Evolutionary conservation across 148 eudicot species (phyloP).

Genomic region (Simmondsia chinensis): DNA sequence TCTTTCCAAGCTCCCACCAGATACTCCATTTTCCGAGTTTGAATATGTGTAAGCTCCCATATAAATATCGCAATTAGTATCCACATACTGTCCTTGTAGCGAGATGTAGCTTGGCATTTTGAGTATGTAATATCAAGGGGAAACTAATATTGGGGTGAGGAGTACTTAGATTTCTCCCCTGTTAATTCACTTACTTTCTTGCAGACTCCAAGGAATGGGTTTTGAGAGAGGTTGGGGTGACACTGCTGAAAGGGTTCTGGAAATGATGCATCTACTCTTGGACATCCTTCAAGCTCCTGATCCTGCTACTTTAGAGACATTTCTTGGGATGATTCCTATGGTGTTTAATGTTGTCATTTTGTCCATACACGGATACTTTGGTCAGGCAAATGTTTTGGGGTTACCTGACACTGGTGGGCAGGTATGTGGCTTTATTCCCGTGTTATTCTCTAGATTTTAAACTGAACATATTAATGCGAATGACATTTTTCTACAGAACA

Average conservation of each 20-base stretch:
- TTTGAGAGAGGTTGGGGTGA: slow-evolving; percentile 99
- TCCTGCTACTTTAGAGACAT: slow-evolving; percentile 71
- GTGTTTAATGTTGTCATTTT: slow-evolving; percentile 90
- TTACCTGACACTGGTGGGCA: slow-evolving; percentile 99
- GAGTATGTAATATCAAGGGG: too few relatives aligned
- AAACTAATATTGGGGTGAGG: too few relatives aligned
- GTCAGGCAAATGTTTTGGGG: slow-evolving; percentile 96
- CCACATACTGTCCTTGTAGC: too few relatives aligned
- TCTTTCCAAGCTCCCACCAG: slow-evolving; percentile 58
- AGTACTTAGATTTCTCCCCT: neutral
- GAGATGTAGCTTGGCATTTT: too few relatives aligned
- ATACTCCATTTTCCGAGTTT: slow-evolving; percentile 67
- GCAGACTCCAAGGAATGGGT: slow-evolving; percentile 86
- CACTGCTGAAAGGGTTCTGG: slow-evolving; percentile 55
- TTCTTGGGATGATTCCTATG: slow-evolving; percentile 94
- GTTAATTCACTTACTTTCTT: neutral
- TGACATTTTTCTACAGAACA: too few relatives aligned
- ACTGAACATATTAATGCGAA: too few relatives aligned
- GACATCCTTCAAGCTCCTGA: slow-evolving; percentile 99
- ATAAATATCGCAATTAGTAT: too few relatives aligned
- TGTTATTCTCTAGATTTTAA: too few relatives aligned
- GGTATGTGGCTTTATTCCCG: slow-evolving; percentile 32
- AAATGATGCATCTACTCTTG: slow-evolving; percentile 87
- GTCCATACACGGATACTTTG: slow-evolving; percentile 90
- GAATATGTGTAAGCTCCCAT: slow-evolving; percentile 49